Conservation (phyloP, 495 filamentous ascomycete species). For the Xylaria sp. region DNA sequence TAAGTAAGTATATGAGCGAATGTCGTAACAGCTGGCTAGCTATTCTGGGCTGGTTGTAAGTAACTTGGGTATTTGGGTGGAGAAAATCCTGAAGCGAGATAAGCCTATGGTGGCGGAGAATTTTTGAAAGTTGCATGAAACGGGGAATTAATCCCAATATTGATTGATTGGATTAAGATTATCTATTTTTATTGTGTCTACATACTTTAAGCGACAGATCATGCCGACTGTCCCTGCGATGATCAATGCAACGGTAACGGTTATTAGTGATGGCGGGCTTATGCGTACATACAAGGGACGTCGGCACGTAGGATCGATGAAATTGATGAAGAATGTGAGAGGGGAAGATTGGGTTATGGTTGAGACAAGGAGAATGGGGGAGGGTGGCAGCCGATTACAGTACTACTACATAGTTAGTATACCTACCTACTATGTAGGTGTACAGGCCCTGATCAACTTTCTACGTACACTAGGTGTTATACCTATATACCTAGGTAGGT, state of each 20-base stretch:
- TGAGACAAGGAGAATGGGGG: not conserved
- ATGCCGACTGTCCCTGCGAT: slow-evolving; percentile 14
- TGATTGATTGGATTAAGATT: slow-evolving; percentile 27
- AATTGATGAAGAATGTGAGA: slow-evolving; percentile 18
- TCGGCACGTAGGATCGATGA: slow-evolving; percentile 20
- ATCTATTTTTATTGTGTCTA: slow-evolving; percentile 26
- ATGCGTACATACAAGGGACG: too few species aligned
- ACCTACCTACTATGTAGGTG: too few species aligned
- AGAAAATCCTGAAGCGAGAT: slow-evolving; percentile 22
- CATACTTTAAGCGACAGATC: slow-evolving; percentile 3
- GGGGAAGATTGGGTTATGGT: slow-evolving; percentile 1
- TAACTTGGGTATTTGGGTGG: not conserved
- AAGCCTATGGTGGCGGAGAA: slow-evolving; percentile 4
- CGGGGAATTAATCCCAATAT: slow-evolving; percentile 18
- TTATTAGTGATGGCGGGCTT: not conserved
- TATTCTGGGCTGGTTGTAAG: not conserved
- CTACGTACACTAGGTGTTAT: too few species aligned
- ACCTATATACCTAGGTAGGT: too few species aligned
- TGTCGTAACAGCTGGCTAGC: not conserved
- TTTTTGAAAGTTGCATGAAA: slow-evolving; percentile 22
- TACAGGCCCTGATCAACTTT: slow-evolving; percentile 1
- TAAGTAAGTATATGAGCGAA: slow-evolving; percentile 4
- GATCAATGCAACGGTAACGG: slow-evolving; percentile 27
- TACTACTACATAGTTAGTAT: too few species aligned
- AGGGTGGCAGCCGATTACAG: too few species aligned